Base-by-base conservation (phyloP, 1,284 basidiomycete species). In the Fistulina hepatica region DNA sequence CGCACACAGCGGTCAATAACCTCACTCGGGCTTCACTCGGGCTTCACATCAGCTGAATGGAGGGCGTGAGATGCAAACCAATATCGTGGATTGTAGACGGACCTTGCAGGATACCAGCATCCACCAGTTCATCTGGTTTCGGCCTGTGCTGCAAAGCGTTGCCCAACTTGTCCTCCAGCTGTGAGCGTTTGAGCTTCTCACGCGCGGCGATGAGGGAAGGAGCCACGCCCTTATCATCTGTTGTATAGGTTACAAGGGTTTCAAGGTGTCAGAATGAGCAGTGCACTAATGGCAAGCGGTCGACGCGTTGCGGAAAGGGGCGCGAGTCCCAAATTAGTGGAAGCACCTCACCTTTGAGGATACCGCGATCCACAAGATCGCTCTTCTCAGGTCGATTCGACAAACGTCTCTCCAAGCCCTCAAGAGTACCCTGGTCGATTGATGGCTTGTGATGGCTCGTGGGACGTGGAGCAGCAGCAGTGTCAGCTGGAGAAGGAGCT, bases 161-260 rank as follows among this genome's bases (percentile, higher is more conserved):
- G 40, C 75, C 76, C 32, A 89, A 67, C 52, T 75, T 78, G 58
- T 85, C 71, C 77, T 78, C 73, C 27, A 81, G 67, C 57, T 80
- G 80, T 24, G 75, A 73, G 42, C 73, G 64, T 55, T 81, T 67
- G 38, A 88, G 59, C 42, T 73, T 71, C 41, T 75, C 73, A 51
- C 69, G 69, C 40, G 74, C 74, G 21, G 77, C 81, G 48, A 80
- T 69, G 31, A 82, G 56, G n/a, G 69, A 60, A 6, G 78, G 78
- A n/a, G 82, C 77, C 21, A 83, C 66, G n/a, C 56, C 60, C 33
- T 66, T 69, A 52, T 80, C 76, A 44, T 81, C 81, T 76, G 44
- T 11, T 33, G 17, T 24, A 33, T 21, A n/a, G 20, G 33, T 35
- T 26, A 35, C 33, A 30, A 40, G 12, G 13, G n/a, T n/a, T 24